A percentile compares a stretch with the other conserved stretches of the same genome.
These are phyloP conservation scores for Aureobasidium zeae DNA, from an alignment of 2,329 filamentous ascomycete species.

Conservation along the genomic window DNA sequence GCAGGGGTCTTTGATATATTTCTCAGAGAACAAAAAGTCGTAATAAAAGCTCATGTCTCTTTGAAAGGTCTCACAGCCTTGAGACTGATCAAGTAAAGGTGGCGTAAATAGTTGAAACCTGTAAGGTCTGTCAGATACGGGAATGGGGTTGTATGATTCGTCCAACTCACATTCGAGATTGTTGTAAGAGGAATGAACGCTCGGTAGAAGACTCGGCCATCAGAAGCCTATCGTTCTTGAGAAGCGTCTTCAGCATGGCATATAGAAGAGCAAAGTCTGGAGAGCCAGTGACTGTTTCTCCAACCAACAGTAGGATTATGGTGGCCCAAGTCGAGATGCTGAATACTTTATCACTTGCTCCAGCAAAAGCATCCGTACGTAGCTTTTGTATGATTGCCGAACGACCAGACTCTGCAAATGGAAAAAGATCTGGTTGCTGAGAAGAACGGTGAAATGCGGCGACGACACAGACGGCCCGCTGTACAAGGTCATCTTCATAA, in stretches of 20 bases:
- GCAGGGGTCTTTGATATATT: background rate
- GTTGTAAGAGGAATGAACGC: slow-evolving; percentile 26
- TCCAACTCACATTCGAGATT: slow-evolving; percentile 27
- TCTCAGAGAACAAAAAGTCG: slow-evolving; percentile 7
- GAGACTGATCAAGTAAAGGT: slow-evolving; percentile 8
- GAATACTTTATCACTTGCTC: slow-evolving; percentile 27
- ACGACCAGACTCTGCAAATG: slow-evolving; percentile 29
- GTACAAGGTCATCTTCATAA: slow-evolving; percentile 29
- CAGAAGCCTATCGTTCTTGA: slow-evolving; percentile 6
- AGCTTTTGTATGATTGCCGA: slow-evolving; percentile 31
- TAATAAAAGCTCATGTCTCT: slow-evolving; percentile 6
- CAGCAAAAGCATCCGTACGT: slow-evolving; percentile 26
- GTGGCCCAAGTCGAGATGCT: slow-evolving; percentile 32
- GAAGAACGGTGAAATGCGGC: slow-evolving; percentile 33
- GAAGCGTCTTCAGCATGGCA: slow-evolving; percentile 30
- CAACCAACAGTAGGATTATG: slow-evolving; percentile 32
- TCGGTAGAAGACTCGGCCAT: slow-evolving; percentile 18
- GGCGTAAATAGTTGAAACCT: slow-evolving; percentile 16
- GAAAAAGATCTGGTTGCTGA: slow-evolving; percentile 25
- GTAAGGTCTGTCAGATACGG: background rate
- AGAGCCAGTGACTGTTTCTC: slow-evolving; percentile 35
- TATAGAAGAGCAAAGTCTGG: slow-evolving; percentile 32
- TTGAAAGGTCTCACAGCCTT: slow-evolving; percentile 9
- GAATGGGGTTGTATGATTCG: background rate
- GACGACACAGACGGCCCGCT: slow-evolving; percentile 32